Evolutionary conservation across 306 rosid genomes (phyloP).

Genomic region (Medicago arabica): DNA sequence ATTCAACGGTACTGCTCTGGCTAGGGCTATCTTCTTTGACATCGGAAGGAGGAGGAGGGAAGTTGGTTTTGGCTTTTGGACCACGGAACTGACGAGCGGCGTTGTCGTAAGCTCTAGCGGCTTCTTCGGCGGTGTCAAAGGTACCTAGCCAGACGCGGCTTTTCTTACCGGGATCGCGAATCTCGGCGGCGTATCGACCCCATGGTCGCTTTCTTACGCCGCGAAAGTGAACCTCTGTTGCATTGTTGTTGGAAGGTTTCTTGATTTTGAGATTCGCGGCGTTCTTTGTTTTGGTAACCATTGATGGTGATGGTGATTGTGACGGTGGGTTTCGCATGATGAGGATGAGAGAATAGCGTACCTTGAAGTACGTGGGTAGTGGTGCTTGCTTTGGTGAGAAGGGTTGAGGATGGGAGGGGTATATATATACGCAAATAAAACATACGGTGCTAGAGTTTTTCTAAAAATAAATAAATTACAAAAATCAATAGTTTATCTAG

Average conservation of each 20-base stretch:
- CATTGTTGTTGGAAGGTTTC: constrained; percentile 33
- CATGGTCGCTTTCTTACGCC: constrained; percentile 63
- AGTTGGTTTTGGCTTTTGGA: constrained; percentile 59
- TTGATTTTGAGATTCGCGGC: constrained; percentile 4
- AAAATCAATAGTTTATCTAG: too few species aligned
- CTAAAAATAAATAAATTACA: not conserved
- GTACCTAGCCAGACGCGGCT: constrained; percentile 67
- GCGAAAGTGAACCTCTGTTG: constrained; percentile 52
- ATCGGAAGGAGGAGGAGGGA: constrained; percentile 4
- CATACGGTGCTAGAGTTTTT: not conserved
- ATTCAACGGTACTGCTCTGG: constrained; percentile 64
- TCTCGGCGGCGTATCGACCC: constrained; percentile 72
- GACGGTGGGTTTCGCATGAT: constrained; percentile 23
- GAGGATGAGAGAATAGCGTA: constrained; percentile 6
- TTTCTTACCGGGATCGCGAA: constrained; percentile 62
- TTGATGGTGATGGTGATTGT: not conserved
- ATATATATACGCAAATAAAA: constrained; percentile 2
- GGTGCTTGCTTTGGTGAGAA: not conserved
- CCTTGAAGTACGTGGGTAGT: constrained; percentile 11
- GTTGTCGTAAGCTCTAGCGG: constrained; percentile 59
- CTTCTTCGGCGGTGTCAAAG: constrained; percentile 67
- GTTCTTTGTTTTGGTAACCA: constrained; percentile 37
- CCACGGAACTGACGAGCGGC: constrained; percentile 65
- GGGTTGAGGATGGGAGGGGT: not conserved
- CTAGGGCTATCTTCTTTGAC: constrained; percentile 31